Evolutionary conservation across 2,329 filamentous ascomycete species (phyloP), one percentile per base, ranked within the genome.

Genomic region (Cladophialophora bantiana): DNA sequence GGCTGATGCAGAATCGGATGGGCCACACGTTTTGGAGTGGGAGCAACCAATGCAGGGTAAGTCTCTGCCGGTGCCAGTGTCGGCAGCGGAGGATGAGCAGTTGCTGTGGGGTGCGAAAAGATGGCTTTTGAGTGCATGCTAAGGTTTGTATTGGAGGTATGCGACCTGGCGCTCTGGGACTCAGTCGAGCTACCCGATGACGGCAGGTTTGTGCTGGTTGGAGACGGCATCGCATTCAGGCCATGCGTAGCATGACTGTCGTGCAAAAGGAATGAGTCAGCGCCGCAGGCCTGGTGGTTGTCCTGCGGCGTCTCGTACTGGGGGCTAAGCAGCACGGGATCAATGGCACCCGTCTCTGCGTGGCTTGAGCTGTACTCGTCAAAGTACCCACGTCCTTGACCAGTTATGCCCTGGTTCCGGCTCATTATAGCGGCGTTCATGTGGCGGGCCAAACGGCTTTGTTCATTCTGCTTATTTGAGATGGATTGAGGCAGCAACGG

Each of bases 401-500:
- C 78, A 81, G 15, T 78, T 80, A 36, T 62, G 60, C 48, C 68
- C 65, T 64, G 65, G 59, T 62, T 75, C 65, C 72, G 75, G 34
- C 67, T 69, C 62, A 72, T 69, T 64, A 72, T 74, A 65, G 75
- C 75, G 64, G 71, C 72, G 62, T 74, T 71, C 57, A 79, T 74
- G 58, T 77, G 74, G 69, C 52, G 56, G 9, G 57, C 59, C 20
- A 40, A 45, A 15, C 26, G 81, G 77, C 57, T 40, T 6, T 79
- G 77, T 67, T 79, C 75, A 58, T 78, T 73, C 3, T 79, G 75
- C 60, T 78, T 80, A 64, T 79, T 78, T 50, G 82, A 82, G 64
- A 78, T 77, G 55, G 82, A 81, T 50, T 82, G 80, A 26, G 83
- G 83, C 13, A 82, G 73, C 65, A 81, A 78, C 10, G 80, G 73